phyloP scores from a whole-genome alignment of 1,139 yeast genomes.

The Pichia sp. region DNA sequence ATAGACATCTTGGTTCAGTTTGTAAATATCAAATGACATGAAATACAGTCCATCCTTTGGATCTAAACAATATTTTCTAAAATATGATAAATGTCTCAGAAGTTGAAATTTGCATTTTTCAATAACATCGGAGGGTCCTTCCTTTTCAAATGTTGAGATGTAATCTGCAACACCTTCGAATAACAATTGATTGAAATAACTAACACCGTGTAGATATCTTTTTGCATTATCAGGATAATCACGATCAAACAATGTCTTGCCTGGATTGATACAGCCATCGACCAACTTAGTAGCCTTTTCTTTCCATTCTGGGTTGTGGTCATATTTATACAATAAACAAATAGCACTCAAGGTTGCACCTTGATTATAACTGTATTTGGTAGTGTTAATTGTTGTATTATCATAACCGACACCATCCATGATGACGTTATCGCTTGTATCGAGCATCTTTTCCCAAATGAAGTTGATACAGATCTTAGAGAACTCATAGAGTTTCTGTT shows the following conservation, averaged over 20 bases:
- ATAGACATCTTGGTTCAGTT: slow-evolving; percentile 49
- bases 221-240: slow-evolving; percentile 53
- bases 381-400: slow-evolving; percentile 43
- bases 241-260: slow-evolving; percentile 60
- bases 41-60: slow-evolving; percentile 59
- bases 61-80: slow-evolving; percentile 57
- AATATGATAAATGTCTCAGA: slow-evolving; percentile 50
- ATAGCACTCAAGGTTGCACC: slow-evolving; percentile 65
- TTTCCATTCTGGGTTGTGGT: slow-evolving; percentile 55
- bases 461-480: slow-evolving; percentile 32
- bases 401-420: slow-evolving; percentile 61
- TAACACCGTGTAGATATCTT: slow-evolving; percentile 65
- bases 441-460: slow-evolving; percentile 51
- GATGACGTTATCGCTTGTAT: slow-evolving; percentile 54
- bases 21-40: slow-evolving; percentile 61
- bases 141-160: slow-evolving; percentile 46
- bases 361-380: slow-evolving; percentile 69
- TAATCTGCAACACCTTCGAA: slow-evolving; percentile 73
- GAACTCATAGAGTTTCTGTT: slow-evolving; percentile 38
- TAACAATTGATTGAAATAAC: slow-evolving; percentile 62
- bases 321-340: slow-evolving; percentile 49
- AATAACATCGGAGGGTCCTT: slow-evolving; percentile 42
- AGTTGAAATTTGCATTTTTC: slow-evolving; percentile 43
- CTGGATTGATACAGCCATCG: slow-evolving; percentile 54
- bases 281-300: slow-evolving; percentile 59